Evolutionary conservation across 805 yeast species (phyloP), one percentile per base, ranked within the genome.

Genomic region (Suhomyces xylopsoci): DNA sequence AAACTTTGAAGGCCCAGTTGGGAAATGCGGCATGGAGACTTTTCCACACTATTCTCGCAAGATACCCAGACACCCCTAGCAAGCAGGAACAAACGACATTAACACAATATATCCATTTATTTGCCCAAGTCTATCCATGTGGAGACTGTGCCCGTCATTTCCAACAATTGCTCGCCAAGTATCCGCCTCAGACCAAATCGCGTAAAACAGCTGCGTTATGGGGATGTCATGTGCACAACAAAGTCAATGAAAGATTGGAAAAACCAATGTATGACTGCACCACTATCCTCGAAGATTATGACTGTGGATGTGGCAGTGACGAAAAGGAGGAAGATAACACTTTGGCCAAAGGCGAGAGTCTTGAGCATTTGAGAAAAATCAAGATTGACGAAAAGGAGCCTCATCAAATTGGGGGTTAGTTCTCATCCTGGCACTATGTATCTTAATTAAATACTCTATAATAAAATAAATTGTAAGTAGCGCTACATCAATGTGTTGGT

Each of bases 61-160:
- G 97, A 63, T 94, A 88, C 64, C 98, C 99, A 0, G 97, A 88
- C 44, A 71, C 72, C 24, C 99, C 99, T 17, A 70, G 85, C 1
- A 59, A 63, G 3, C 80, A 78, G 45, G 91, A 93, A 62, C 78
- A 83, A 49, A 66, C 75, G 28, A 87, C 93, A 25, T 73, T 94
- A 47, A 62, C 70, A 15, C 80, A 74, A 53, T 94, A 84, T 66
- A 78, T 94, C 19, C 71, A 81, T 20, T 73, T 89, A 34, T 94
- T 92, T 71, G 91, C 94, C 1, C 90, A 92, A 61, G 93, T 94
- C 8, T 94, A 94, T 58, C 99, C 99, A 0, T 93, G 98, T 71
- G 96, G 96, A 3, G 97, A 93, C 66, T 94, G 98, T 71, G 97
- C 99, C 0, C 77, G 89, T 58, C 98, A 94, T 68, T 94, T 94